These are phyloP conservation scores for Nakaseomyces uthaithaninus DNA, from an alignment of 1,139 yeast genomes.

Conservation along the genomic window DNA sequence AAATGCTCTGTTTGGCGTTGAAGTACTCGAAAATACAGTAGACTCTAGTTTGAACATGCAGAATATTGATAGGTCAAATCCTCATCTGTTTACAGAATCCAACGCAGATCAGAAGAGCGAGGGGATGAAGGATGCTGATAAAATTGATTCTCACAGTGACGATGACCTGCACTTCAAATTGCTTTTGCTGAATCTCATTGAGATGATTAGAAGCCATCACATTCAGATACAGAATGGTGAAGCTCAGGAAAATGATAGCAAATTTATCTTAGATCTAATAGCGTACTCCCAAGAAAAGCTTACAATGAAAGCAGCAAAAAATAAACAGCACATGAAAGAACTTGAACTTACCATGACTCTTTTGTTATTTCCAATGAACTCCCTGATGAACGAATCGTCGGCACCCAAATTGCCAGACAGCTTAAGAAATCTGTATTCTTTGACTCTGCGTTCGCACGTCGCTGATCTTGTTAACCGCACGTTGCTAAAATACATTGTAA, in stretches of 20 bases:
- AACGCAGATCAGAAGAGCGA: not conserved
- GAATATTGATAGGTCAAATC: conserved; percentile 4
- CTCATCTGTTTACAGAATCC: not conserved
- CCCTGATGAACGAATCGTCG: conserved; percentile 30
- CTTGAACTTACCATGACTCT: conserved; percentile 66
- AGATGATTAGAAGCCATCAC: conserved; percentile 52
- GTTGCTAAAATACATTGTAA: conserved; percentile 23
- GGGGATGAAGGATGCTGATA: conserved; percentile 7
- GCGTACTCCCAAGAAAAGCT: conserved; percentile 54
- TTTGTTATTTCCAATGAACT: conserved; percentile 41
- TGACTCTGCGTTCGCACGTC: conserved; percentile 49
- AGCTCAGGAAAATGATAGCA: conserved; percentile 24
- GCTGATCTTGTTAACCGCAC: conserved; percentile 49
- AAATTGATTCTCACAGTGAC: conserved; percentile 11
- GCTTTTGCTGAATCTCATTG: conserved; percentile 51
- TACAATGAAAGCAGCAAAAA: conserved; percentile 49
- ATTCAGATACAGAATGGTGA: conserved; percentile 11
- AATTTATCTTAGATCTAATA: conserved; percentile 49
- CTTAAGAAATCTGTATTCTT: conserved; percentile 43
- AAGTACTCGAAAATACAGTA: conserved; percentile 18
- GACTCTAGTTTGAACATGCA: conserved; percentile 5
- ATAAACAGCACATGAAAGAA: conserved; percentile 46
- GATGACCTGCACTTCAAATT: conserved; percentile 51
- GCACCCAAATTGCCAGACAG: conserved; percentile 42
- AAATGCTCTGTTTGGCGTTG: conserved; percentile 23